A percentile compares a stretch with the other conserved stretches of the same genome.
Evolutionary conservation across 2,329 filamentous ascomycete genomes (phyloP).

Genomic region (Alternaria burnsii): DNA sequence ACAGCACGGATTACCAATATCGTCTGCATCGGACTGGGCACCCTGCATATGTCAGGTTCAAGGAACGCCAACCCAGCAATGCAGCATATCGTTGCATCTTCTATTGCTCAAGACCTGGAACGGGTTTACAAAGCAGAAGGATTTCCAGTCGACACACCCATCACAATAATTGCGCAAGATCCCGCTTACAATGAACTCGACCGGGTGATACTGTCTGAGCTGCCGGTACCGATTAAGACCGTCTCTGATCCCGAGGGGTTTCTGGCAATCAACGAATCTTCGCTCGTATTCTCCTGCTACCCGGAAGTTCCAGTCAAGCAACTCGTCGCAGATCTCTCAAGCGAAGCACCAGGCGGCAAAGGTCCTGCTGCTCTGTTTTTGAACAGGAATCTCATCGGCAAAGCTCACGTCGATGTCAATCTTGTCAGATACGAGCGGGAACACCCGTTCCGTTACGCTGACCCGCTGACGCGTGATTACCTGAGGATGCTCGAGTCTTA

Average conservation of each 20-base stretch:
- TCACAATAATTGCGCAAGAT: background rate
- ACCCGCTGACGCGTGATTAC: background rate
- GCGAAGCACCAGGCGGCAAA: background rate
- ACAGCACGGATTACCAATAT: no score
- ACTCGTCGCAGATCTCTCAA: background rate
- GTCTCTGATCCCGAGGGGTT: background rate
- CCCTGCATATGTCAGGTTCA: no score
- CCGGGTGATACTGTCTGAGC: no score
- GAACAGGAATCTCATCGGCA: background rate
- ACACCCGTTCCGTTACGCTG: no score
- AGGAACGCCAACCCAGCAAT: no score
- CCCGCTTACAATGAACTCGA: background rate
- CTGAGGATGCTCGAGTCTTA: background rate
- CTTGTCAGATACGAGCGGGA: background rate
- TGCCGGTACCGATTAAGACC: background rate
- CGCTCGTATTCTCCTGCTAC: background rate
- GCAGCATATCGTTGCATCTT: no score
- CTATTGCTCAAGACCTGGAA: no score
- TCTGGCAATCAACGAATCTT: background rate
- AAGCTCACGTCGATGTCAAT: background rate
- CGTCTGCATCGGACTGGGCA: no score
- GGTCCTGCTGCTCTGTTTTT: background rate
- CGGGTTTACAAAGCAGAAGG: no score
- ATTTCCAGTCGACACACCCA: background rate
- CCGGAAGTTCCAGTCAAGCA: background rate